Percentiles rank a stretch among this genome's conserved stretches.
These are phyloP conservation scores for Plasmodium inui DNA, from an alignment of 169 alveolate species.

Conservation along the genomic window DNA sequence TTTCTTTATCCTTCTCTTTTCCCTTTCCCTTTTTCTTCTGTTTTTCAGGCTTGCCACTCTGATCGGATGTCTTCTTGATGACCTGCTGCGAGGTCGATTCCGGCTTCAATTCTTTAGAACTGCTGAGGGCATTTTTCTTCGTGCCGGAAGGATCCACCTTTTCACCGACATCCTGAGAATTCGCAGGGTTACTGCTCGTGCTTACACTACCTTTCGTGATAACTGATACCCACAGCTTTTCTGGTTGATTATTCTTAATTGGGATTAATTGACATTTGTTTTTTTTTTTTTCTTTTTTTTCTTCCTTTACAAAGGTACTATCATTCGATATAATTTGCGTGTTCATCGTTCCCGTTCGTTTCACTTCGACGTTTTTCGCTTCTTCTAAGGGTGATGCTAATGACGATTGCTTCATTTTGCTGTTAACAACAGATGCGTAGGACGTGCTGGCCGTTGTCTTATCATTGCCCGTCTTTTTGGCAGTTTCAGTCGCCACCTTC, in stretches of 20 bases:
- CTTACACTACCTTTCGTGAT: conserved; percentile 48
- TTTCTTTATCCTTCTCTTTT: not conserved
- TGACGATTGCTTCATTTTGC: not conserved
- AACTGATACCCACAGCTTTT: conserved; percentile 59
- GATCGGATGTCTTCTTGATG: conserved; percentile 8
- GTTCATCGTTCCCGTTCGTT: not conserved
- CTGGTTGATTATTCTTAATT: conserved; percentile 37
- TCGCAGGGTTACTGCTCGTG: not conserved
- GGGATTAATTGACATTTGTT: conserved; percentile 39
- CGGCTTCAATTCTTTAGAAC: conserved; percentile 36
- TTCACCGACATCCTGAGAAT: not conserved
- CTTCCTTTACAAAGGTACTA: conserved; percentile 1
- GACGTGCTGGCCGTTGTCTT: conserved; percentile 25
- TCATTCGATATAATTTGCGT: not conserved
- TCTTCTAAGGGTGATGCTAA: conserved; percentile 5
- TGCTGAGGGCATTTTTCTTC: conserved; percentile 19
- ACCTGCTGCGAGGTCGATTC: conserved; percentile 2
- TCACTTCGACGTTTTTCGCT: conserved; percentile 2
- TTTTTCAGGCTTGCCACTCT: conserved; percentile 19
- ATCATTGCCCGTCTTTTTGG: conserved; percentile 1
- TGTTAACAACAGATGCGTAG: conserved; percentile 67
- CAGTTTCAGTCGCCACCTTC: not conserved
- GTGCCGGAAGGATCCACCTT: conserved; percentile 8
- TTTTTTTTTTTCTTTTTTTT: conserved; percentile 35
- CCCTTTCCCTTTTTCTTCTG: conserved; percentile 28